phyloP scores from a whole-genome alignment of 78 protist genomes.

The Cyanophora paradoxa region DNA sequence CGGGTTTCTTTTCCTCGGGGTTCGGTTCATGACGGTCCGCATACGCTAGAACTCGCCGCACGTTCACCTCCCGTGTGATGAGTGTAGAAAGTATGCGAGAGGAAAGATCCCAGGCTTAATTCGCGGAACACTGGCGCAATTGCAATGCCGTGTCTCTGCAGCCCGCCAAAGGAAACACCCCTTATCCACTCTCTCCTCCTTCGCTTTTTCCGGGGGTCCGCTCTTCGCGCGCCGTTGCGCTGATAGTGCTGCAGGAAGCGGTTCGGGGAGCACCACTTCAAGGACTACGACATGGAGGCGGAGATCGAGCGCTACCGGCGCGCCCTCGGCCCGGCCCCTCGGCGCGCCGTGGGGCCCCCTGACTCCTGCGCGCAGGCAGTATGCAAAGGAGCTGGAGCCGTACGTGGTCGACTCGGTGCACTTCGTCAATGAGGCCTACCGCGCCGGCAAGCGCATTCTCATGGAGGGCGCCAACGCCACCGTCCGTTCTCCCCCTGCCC shows the following conservation, averaged over 20 bases:
- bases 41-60: too few relatives aligned
- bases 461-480: conserved; percentile 87
- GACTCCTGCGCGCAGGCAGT: not conserved
- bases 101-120: too few relatives aligned
- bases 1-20: too few relatives aligned
- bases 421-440: conserved; percentile 47
- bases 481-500: too few relatives aligned
- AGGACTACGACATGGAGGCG: conserved; percentile 57
- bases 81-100: too few relatives aligned
- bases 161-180: not conserved
- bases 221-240: not conserved
- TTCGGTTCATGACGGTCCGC: too few relatives aligned
- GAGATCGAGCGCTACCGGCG: conserved; percentile 58
- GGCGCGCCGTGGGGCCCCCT: not conserved
- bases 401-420: conserved; percentile 69
- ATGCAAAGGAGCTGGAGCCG: conserved; percentile 56
- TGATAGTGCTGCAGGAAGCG: not conserved
- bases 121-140: too few relatives aligned
- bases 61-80: too few relatives aligned
- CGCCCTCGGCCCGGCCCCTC: not conserved
- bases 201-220: not conserved
- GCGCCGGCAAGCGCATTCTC: conserved; percentile 46
- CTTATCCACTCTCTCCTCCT: not conserved
- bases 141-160: too few relatives aligned
- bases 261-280: not conserved